A percentile compares a stretch with the other conserved stretches of the same genome.
Evolutionary conservation across 2,329 filamentous ascomycete species (phyloP).

Genomic region (Colletotrichum sp.): DNA sequence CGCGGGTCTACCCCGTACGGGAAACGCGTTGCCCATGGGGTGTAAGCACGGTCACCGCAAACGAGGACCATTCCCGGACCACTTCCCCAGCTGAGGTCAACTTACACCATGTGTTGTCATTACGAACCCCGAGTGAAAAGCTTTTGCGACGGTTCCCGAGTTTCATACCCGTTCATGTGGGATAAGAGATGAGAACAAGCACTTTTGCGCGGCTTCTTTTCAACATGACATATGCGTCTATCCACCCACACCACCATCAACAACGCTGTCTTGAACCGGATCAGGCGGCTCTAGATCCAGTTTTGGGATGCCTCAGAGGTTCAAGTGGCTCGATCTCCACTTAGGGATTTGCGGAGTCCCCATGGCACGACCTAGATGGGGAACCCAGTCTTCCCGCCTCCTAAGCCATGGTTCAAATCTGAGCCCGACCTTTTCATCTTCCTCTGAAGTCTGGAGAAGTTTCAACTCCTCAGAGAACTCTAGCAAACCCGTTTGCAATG

Average conservation of each 20-base stretch:
- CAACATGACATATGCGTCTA: too few species aligned
- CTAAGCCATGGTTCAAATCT: not conserved
- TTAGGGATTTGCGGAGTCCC: not conserved
- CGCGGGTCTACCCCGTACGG: not conserved
- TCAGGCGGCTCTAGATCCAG: not conserved
- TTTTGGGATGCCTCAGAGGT: not conserved
- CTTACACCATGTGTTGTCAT: not conserved
- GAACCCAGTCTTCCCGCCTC: not conserved
- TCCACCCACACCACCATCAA: not conserved
- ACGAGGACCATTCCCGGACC: not conserved
- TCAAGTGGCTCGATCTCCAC: not conserved
- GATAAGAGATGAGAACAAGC: too few species aligned
- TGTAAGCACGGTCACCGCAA: not conserved
- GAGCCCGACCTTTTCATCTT: not conserved
- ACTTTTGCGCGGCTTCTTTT: too few species aligned
- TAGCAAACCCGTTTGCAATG: not conserved
- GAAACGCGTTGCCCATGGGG: not conserved
- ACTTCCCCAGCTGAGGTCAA: not conserved
- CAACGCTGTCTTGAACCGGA: not conserved
- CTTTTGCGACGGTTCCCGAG: not conserved
- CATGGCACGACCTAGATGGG: not conserved
- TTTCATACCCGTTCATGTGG: too few species aligned
- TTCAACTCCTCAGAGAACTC: not conserved
- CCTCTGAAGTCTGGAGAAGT: not conserved
- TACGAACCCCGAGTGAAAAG: fast-evolving